Evolutionary conservation across 768 basidiomycete genomes (phyloP).

Genomic region (Naganishia vishniacii): DNA sequence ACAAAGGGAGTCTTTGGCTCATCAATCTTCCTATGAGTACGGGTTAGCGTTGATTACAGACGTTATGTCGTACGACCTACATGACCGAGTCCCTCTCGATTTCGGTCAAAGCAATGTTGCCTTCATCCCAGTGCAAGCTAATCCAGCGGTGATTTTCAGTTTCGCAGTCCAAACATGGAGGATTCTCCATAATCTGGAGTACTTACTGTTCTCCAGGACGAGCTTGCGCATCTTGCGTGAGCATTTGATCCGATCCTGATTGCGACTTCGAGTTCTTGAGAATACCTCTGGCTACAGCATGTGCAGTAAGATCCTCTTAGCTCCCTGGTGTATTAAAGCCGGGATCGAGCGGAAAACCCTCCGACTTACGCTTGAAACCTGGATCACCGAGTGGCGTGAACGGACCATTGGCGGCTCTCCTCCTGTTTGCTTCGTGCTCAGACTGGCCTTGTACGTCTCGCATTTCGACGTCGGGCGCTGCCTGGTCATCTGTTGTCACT

Average conservation of each 20-base stretch:
- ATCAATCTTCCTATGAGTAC: constrained; percentile 65
- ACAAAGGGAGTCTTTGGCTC: constrained; percentile 97
- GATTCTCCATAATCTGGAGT: too few species aligned
- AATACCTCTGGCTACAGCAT: constrained; percentile 24
- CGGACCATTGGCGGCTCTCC: neutral
- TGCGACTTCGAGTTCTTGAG: constrained; percentile 28
- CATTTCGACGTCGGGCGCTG: constrained; percentile 6
- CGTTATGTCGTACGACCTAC: constrained; percentile 44
- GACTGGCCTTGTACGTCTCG: constrained; percentile 2
- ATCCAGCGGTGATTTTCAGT: neutral
- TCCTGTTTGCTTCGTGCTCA: neutral
- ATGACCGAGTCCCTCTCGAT: constrained; percentile 91
- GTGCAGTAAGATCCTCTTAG: neutral
- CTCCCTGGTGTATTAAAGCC: too few species aligned
- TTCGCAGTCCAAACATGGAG: too few species aligned
- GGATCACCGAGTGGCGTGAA: constrained; percentile 5
- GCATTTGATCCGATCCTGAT: constrained; percentile 12
- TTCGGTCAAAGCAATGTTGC: constrained; percentile 84
- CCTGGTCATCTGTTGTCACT: neutral
- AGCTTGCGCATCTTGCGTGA: neutral
- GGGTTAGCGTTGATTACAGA: neutral
- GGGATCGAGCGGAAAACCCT: too few species aligned
- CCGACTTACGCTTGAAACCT: constrained; percentile 18
- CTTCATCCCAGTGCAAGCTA: constrained; percentile 77
- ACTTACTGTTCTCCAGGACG: constrained; percentile 23